Base-by-base conservation (phyloP, 106 monocot species). In the Acorus calamus region DNA sequence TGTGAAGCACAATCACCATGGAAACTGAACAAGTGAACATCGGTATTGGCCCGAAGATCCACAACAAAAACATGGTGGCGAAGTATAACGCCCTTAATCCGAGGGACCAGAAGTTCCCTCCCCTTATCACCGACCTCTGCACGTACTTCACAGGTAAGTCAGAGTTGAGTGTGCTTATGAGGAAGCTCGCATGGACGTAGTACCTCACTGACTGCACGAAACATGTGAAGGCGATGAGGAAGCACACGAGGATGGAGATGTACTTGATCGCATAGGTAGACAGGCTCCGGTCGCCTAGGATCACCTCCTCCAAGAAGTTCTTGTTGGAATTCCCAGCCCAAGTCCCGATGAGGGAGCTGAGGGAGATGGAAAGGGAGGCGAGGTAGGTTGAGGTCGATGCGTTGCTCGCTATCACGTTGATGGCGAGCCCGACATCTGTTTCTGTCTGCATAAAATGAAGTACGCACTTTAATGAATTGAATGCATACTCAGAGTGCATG, bases 31-130 rank as follows among this genome's bases (percentile, higher is more conserved):
- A 70, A 0, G 14, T 45, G 4, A 90, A 90, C 89, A 90, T 90
- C 2, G 86, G 86, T 2, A 90, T 80, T 0, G 86, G 89, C 4
- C 89, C 89, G 13, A 90, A 90, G 7, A 90, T 79, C 89, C 89
- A 90, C 61, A 83, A 69, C 63, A 90, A 53, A 59, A 86, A 57
- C 2, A 78, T 73, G 7, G 86, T 86, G 0, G 89, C 85, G 2
- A 90, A 78, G 68, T 86, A 86, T 3, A 90, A 64, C 4, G 86
- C 80, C 4, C 89, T 55, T 6, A 86, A 57, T 0, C 89, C 89
- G 61, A 63, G 44, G 12, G 86, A 72, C 89, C 85, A 86, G 69
- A 90, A 85, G 14, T 83, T 70, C 7, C 89, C 71, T 0, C 89
- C 89, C 1, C 85, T 60, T 8, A 86, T 72, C 0, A 90, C 76